Conservation (phyloP, 2,329 filamentous ascomycete genomes). For the Tolypocladium nubicola region DNA sequence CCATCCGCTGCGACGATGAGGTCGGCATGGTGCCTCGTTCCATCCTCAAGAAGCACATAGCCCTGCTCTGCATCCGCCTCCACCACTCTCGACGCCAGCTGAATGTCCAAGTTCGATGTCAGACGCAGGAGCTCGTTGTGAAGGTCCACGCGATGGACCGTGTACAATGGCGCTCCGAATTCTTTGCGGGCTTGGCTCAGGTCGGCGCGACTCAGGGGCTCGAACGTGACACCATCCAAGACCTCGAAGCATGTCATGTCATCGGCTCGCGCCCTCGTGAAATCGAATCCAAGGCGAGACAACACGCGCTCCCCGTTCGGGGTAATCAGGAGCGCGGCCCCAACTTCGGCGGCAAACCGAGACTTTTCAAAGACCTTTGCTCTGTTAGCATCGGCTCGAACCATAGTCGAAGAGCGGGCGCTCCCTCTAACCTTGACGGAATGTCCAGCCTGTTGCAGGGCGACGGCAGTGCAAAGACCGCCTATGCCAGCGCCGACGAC, state of each 20-base stretch:
- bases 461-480: constrained; percentile 1
- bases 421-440: neutral
- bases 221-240: neutral
- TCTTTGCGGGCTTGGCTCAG: neutral
- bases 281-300: constrained; percentile 1
- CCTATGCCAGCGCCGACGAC: constrained; percentile 3
- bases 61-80: neutral
- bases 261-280: neutral
- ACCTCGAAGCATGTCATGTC: neutral
- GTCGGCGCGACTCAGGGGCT: neutral
- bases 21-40: constrained; percentile 1
- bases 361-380: constrained; percentile 2
- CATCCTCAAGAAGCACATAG: neutral
- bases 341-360: constrained; percentile 1
- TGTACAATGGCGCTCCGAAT: constrained; percentile 1
- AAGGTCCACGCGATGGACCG: constrained; percentile 4
- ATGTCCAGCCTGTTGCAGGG: neutral
- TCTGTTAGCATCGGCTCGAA: too few relatives aligned
- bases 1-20: constrained; percentile 3
- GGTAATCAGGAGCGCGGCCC: constrained; percentile 2
- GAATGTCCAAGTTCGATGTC: neutral
- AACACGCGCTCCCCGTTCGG: constrained; percentile 3
- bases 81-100: neutral
- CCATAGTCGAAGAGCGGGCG: too few relatives aligned
- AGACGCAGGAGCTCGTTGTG: constrained; percentile 4